Evolutionary conservation across 441 rosid species (phyloP).

Genomic region (California macrophylla): DNA sequence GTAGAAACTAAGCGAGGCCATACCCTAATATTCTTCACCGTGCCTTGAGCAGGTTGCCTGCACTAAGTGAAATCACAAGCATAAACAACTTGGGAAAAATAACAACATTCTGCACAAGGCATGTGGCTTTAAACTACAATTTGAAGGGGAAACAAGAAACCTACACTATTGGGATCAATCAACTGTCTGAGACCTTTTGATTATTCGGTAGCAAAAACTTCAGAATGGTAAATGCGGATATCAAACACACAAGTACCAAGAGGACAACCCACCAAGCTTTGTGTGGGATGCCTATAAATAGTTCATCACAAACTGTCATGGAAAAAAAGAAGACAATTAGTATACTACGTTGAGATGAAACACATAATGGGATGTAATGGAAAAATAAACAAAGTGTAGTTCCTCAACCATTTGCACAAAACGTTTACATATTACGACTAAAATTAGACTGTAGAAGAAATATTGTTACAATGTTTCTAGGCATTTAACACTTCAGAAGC

Average conservation of each 20-base stretch:
- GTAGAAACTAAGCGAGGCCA: not conserved
- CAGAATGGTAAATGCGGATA: slow-evolving; percentile 44
- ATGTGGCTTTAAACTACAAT: not conserved
- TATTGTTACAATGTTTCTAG: not conserved
- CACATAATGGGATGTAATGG: not conserved
- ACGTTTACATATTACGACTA: not conserved
- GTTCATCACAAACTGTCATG: slow-evolving; percentile 69
- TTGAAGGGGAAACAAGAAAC: not conserved
- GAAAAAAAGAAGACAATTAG: not conserved
- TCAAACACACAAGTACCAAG: slow-evolving; percentile 53
- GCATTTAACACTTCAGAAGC: not conserved
- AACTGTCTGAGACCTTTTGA: slow-evolving; percentile 9
- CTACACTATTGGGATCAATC: slow-evolving; percentile 10
- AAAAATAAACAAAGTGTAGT: not conserved
- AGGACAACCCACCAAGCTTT: slow-evolving; percentile 68
- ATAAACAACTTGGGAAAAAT: not conserved
- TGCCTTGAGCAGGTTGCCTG: not conserved
- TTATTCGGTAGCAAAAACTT: slow-evolving; percentile 33
- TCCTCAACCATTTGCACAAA: not conserved
- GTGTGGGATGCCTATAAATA: slow-evolving; percentile 56
- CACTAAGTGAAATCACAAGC: not conserved
- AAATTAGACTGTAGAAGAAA: not conserved
- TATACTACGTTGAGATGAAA: not conserved
- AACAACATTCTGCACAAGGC: not conserved
- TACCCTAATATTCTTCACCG: not conserved